These are phyloP conservation scores for Pythium sukuiense DNA, from an alignment of 352 stramenopile species.

Conservation along the genomic window DNA sequence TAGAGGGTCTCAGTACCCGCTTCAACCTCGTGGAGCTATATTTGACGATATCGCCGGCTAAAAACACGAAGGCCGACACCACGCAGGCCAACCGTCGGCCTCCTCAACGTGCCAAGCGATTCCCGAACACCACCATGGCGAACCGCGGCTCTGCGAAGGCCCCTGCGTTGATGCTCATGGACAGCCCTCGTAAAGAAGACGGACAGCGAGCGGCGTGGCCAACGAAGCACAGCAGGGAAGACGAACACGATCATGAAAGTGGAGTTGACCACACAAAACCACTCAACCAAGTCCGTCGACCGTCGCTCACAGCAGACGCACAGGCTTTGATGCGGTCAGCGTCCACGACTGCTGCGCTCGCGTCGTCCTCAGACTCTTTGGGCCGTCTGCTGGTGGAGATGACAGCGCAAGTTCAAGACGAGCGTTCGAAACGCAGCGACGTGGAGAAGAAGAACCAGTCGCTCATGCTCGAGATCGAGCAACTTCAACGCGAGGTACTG, in stretches of 20 bases:
- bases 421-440: constrained; percentile 45
- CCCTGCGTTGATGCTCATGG: constrained; percentile 27
- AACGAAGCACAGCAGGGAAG: neutral
- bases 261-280: neutral
- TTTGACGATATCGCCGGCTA: neutral
- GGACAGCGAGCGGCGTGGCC: constrained; percentile 4
- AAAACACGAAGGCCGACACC: neutral
- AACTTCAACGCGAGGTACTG: constrained; percentile 62
- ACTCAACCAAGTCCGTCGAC: neutral
- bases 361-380: constrained; percentile 37
- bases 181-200: constrained; percentile 24
- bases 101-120: neutral
- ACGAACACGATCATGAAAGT: neutral
- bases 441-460: constrained; percentile 68
- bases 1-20: neutral
- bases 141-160: neutral
- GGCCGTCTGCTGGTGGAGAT: constrained; percentile 60
- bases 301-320: constrained; percentile 6
- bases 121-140: neutral
- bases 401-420: constrained; percentile 60
- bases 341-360: neutral
- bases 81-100: neutral
- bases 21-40: neutral
- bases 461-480: constrained; percentile 66
- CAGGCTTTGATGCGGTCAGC: neutral